Percentiles rank a stretch among this genome's conserved stretches.
Evolutionary conservation across 2,329 filamentous ascomycete species (phyloP).

Genomic region (Aphanocladium album): DNA sequence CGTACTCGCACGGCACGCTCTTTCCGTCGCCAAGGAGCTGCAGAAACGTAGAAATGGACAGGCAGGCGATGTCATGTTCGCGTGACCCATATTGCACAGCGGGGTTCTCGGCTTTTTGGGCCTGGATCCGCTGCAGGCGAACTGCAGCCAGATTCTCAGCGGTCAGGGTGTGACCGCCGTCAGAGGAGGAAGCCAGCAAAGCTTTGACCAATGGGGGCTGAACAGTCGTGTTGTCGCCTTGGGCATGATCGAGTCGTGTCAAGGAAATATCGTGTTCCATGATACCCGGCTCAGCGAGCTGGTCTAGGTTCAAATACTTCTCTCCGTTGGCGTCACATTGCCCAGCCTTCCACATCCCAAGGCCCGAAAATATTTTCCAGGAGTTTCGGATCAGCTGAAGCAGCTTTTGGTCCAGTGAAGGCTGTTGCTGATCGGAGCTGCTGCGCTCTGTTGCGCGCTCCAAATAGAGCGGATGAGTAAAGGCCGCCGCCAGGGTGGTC

Average conservation of each 20-base stretch:
- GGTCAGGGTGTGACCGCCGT: neutral
- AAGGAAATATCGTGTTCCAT: constrained; percentile 1
- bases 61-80: neutral
- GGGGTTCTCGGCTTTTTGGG: neutral
- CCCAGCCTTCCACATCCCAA: neutral
- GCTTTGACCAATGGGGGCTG: neutral
- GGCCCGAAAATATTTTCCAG: neutral
- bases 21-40: neutral
- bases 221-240: neutral
- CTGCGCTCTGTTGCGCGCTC: constrained; percentile 8
- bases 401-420: neutral
- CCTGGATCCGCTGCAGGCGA: neutral
- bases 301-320: constrained; percentile 12
- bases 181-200: neutral
- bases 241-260: neutral
- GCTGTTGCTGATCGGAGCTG: neutral
- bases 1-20: neutral
- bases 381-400: neutral
- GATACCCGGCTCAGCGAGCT: constrained; percentile 9
- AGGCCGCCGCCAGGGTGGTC: neutral
- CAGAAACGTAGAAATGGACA: neutral
- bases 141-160: neutral
- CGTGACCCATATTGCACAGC: neutral
- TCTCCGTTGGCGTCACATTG: neutral
- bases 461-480: neutral